Evolutionary conservation across 306 rosid species (phyloP).

Genomic region (Quercus engelmannii): DNA sequence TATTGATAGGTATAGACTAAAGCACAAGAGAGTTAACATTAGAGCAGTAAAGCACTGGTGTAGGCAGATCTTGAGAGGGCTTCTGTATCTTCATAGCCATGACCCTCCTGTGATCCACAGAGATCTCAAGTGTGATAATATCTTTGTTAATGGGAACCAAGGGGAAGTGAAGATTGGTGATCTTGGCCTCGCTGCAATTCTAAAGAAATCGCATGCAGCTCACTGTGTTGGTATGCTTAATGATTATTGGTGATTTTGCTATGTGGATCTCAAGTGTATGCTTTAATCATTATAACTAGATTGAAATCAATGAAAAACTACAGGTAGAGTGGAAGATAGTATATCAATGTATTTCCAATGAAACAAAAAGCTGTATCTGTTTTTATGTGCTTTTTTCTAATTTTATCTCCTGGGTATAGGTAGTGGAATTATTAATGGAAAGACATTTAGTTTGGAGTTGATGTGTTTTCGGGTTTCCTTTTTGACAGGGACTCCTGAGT

Average conservation of each 20-base stretch:
- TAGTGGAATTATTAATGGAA: slow-evolving; percentile 17
- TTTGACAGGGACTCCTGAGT: slow-evolving; percentile 84
- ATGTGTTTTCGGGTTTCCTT: slow-evolving; percentile 3
- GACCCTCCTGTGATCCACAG: slow-evolving; percentile 95
- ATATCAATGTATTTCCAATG: slow-evolving; percentile 10
- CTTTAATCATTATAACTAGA: not conserved
- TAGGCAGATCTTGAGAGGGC: slow-evolving; percentile 88
- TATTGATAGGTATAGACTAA: slow-evolving; percentile 64
- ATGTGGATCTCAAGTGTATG: not conserved
- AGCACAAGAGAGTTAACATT: slow-evolving; percentile 75
- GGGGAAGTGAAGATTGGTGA: slow-evolving; percentile 98
- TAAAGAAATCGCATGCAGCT: slow-evolving; percentile 83
- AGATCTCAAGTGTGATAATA: slow-evolving; percentile 97
- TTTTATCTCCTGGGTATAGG: not conserved
- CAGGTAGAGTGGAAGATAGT: slow-evolving; percentile 1
- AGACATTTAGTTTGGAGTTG: slow-evolving; percentile 18
- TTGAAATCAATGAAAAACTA: not conserved
- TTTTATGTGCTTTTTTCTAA: not conserved
- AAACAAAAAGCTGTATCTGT: not conserved
- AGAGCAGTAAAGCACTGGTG: slow-evolving; percentile 97
- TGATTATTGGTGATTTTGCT: not conserved
- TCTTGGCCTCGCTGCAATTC: slow-evolving; percentile 91
- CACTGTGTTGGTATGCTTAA: slow-evolving; percentile 77
- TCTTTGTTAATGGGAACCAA: slow-evolving; percentile 90
- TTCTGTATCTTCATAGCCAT: slow-evolving; percentile 82